A percentile compares a stretch with the other conserved stretches of the same genome.
phyloP scores from a whole-genome alignment of 441 rosid species.

The Pelargonium citronellum region DNA sequence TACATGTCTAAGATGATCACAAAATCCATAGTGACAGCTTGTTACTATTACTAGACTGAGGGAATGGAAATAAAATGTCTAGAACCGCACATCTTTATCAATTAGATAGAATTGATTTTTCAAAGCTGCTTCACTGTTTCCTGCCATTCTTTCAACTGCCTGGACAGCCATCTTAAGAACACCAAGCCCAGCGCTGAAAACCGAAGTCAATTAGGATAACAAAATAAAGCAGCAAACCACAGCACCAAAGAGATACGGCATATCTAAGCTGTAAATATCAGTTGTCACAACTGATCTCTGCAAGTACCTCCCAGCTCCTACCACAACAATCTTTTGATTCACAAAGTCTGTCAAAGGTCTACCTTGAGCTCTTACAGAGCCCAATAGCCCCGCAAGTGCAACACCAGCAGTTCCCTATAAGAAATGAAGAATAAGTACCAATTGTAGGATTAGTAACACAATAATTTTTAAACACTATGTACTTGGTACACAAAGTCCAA shows the following conservation, averaged over 20 bases:
- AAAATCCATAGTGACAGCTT: neutral
- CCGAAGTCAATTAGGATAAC: conserved; percentile 20
- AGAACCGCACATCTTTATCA: conserved; percentile 76
- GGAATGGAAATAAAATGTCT: conserved; percentile 9
- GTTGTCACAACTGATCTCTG: conserved; percentile 4
- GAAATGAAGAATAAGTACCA: conserved; percentile 22
- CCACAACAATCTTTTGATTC: conserved; percentile 94
- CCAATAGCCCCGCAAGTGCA: conserved; percentile 95
- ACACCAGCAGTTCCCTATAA: conserved; percentile 98
- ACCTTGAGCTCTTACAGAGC: conserved; percentile 94
- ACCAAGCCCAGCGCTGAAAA: conserved; percentile 91
- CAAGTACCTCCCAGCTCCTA: conserved; percentile 95
- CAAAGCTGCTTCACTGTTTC: conserved; percentile 43
- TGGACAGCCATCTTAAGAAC: conserved; percentile 68
- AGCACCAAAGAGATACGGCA: conserved; percentile 13
- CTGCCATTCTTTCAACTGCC: conserved; percentile 74
- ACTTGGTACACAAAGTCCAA: conserved; percentile 7
- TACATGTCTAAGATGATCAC: neutral
- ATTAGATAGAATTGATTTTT: conserved; percentile 61
- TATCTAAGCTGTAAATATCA: conserved; percentile 3
- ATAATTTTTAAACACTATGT: conserved; percentile 10
- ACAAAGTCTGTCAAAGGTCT: conserved; percentile 66
- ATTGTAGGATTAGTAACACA: conserved; percentile 7
- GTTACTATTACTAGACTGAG: neutral
- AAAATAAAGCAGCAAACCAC: conserved; percentile 14